These are phyloP conservation scores for Bathelium albidoporum DNA, from an alignment of 495 filamentous ascomycete genomes.

Conservation along the genomic window DNA sequence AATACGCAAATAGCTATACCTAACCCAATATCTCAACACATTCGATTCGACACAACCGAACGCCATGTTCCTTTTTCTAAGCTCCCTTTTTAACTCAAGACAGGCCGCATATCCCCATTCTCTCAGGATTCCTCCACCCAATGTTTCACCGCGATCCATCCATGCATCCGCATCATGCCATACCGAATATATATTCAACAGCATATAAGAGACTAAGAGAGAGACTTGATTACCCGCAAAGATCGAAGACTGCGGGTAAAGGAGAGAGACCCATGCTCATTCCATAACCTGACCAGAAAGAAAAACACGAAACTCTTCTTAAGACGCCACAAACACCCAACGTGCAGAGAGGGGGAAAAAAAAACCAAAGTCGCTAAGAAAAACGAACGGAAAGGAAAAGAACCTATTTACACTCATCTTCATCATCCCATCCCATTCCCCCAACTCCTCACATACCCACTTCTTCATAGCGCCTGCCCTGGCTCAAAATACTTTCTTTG, in stretches of 20 bases:
- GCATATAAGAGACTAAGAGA: not conserved
- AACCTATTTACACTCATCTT: slow-evolving; percentile 1
- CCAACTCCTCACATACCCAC: not conserved
- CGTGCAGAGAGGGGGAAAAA: too few species aligned
- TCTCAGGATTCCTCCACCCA: too few species aligned
- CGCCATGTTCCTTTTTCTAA: not conserved
- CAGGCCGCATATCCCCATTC: too few species aligned
- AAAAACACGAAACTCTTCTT: not conserved
- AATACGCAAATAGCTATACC: not conserved
- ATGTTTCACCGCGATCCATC: not conserved
- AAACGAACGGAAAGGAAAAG: not conserved
- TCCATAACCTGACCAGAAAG: not conserved
- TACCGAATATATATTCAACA: not conserved
- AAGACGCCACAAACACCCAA: not conserved
- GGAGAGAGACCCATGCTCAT: not conserved
- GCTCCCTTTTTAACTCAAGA: not conserved
- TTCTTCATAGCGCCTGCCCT: not conserved
- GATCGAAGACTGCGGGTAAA: not conserved
- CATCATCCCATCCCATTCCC: not conserved
- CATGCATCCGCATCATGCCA: not conserved
- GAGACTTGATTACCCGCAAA: not conserved
- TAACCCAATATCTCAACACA: not conserved
- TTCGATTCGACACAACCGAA: not conserved
- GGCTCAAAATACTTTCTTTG: not conserved
- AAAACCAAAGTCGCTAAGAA: not conserved